These are phyloP conservation scores for Jacaranda mimosifolia DNA, from an alignment of 257 asterid genomes.

Conservation along the genomic window DNA sequence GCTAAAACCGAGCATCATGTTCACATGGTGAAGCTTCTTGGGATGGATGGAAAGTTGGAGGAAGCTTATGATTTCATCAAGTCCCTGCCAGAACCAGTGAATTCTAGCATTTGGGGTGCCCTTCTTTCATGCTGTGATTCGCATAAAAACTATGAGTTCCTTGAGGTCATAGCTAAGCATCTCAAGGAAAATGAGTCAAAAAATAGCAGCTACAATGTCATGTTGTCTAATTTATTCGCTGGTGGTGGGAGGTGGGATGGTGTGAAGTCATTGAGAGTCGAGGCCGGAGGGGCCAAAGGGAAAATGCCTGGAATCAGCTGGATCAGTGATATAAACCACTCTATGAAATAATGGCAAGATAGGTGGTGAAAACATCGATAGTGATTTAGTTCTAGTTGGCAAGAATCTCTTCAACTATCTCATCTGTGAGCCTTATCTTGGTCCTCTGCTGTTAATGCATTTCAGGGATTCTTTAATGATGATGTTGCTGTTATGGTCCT, in stretches of 20 bases:
- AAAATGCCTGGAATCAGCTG: conserved; percentile 76
- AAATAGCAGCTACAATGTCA: conserved; percentile 57
- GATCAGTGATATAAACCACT: conserved; percentile 46
- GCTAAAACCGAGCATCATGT: conserved; percentile 72
- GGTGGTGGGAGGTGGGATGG: conserved; percentile 76
- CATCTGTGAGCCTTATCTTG: not conserved
- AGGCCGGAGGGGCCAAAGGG: conserved; percentile 39
- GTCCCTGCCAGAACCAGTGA: conserved; percentile 54
- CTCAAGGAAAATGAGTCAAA: conserved; percentile 43
- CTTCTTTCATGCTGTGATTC: conserved; percentile 74
- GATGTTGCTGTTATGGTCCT: too few species aligned
- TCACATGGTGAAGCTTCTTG: conserved; percentile 88
- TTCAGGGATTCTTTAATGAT: not conserved
- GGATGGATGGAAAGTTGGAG: conserved; percentile 70
- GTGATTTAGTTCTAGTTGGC: not conserved
- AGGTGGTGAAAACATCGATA: not conserved
- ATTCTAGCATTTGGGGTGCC: conserved; percentile 80
- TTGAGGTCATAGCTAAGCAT: conserved; percentile 51
- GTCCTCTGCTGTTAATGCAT: not conserved
- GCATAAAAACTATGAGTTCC: conserved; percentile 56
- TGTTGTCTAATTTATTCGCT: conserved; percentile 79
- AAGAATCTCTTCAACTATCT: not conserved
- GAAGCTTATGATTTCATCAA: conserved; percentile 70
- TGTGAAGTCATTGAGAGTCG: conserved; percentile 66
- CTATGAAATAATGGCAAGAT: not conserved